Evolutionary conservation across 495 filamentous ascomycete species (phyloP).

Genomic region (Tuber microsphaerosporum): DNA sequence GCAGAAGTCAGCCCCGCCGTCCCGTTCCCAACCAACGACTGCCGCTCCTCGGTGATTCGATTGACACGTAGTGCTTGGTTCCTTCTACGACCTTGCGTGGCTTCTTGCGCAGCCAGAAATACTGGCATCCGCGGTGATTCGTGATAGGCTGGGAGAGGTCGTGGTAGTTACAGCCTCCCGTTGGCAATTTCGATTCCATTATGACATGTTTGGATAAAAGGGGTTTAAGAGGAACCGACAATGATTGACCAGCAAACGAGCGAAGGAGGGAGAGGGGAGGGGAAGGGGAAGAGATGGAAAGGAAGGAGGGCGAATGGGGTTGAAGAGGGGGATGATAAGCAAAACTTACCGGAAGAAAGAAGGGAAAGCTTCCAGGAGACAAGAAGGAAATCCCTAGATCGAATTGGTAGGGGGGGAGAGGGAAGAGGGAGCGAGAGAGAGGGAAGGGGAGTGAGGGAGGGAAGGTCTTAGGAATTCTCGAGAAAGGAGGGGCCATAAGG

Average conservation of each 20-base stretch:
- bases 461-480: too few species aligned
- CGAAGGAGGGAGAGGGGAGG: neutral
- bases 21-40: neutral
- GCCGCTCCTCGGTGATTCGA: conserved; percentile 12
- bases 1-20: neutral
- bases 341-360: neutral
- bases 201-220: conserved; percentile 18
- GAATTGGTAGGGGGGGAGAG: neutral
- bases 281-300: neutral
- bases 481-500: neutral
- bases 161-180: conserved; percentile 30
- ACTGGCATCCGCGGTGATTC: conserved; percentile 32
- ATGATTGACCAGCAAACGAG: conserved; percentile 1
- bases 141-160: conserved; percentile 13
- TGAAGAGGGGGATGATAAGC: neutral
- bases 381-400: neutral
- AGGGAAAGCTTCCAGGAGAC: neutral
- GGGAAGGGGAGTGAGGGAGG: neutral
- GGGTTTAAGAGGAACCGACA: neutral
- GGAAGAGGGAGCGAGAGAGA: neutral
- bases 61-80: conserved; percentile 14
- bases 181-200: conserved; percentile 29
- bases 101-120: conserved; percentile 23
- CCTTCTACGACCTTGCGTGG: conserved; percentile 6
- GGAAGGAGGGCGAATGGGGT: neutral